Evolutionary conservation across 768 basidiomycete genomes (phyloP), one percentile per base, ranked within the genome.

Genomic region (Boletus bicolor): DNA sequence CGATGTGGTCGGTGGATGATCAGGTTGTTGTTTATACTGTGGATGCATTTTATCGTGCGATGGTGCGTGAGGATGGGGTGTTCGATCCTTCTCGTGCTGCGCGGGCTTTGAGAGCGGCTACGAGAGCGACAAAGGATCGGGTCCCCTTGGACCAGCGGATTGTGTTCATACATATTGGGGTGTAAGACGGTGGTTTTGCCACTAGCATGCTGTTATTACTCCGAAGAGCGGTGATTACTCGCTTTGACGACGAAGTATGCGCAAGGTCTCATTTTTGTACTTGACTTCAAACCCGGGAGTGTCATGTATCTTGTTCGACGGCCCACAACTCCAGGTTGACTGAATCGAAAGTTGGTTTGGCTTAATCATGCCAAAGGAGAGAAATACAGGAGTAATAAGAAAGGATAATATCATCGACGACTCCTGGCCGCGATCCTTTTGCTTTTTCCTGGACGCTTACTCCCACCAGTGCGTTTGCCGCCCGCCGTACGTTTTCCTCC

Each of bases 361-460:
- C 14, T 51, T 34, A 52, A 50, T 56, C 26, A 45, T 49, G 14
- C 36, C 36, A 51, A 39, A 50, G n/a, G 24, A 41, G 12, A 21
- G 53, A 12, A 44, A 50, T 57, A 63, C 51, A 57, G 5, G 51
- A 28, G 44, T 43, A 44, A 50, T 11, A 42, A 51, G n/a, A 26
- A 37, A 17, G 34, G 47, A 51, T 57, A 47, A 50, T 57, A 47
- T 69, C 59, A 70, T 57, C 66, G 65, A 53, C 61, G 70, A 57
- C 63, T 71, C 38, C 77, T 75, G 43, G 77, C 74, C 8, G 77
- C 68, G 50, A 78, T 71, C 57, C 87, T 74, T 64, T 74, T 82
- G 44, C 77, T 77, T 70, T 86, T 89, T 3, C 87, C 87, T 12
- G 77, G 80, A 35, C 87, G 76, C 53, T 81, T 81, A 26, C 67